Evolutionary conservation across 768 basidiomycete genomes (phyloP).

Genomic region (Tricholoma flavovirens): DNA sequence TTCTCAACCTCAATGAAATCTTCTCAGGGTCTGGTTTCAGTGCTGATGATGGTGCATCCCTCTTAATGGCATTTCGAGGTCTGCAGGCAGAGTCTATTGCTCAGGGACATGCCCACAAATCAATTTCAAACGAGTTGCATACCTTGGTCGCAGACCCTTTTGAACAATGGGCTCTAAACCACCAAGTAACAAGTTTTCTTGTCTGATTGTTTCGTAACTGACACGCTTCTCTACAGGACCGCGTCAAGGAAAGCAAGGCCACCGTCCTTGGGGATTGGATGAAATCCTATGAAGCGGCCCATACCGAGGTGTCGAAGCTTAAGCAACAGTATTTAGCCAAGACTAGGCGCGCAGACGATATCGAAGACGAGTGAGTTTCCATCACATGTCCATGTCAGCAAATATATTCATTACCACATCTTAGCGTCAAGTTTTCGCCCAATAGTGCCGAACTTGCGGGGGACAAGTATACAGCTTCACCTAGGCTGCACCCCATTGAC

Average conservation of each 20-base stretch:
- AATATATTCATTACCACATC: background rate
- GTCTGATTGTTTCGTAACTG: conserved; percentile 7
- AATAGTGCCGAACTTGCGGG: conserved; percentile 39
- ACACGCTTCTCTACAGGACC: conserved; percentile 37
- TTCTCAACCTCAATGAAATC: conserved; percentile 1
- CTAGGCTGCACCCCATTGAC: conserved; percentile 56
- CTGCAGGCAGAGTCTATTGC: conserved; percentile 65
- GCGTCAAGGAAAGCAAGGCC: conserved; percentile 52
- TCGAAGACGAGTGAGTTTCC: conserved; percentile 81
- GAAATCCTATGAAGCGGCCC: conserved; percentile 62
- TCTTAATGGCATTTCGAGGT: conserved; percentile 74
- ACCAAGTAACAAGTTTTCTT: conserved; percentile 45
- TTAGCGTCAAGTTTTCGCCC: conserved; percentile 85
- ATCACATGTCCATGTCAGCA: background rate
- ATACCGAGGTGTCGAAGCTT: conserved; percentile 63
- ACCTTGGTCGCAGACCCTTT: conserved; percentile 79
- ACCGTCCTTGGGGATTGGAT: conserved; percentile 64
- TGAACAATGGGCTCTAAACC: conserved; percentile 66
- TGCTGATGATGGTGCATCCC: conserved; percentile 80
- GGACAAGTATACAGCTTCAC: conserved; percentile 82
- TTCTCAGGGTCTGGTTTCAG: conserved; percentile 56
- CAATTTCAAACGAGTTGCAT: conserved; percentile 69
- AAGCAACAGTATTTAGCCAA: conserved; percentile 76
- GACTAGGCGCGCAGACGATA: conserved; percentile 81
- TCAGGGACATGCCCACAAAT: conserved; percentile 72